Conservation (phyloP, 257 asterid genomes). For the Salvia splendens region DNA sequence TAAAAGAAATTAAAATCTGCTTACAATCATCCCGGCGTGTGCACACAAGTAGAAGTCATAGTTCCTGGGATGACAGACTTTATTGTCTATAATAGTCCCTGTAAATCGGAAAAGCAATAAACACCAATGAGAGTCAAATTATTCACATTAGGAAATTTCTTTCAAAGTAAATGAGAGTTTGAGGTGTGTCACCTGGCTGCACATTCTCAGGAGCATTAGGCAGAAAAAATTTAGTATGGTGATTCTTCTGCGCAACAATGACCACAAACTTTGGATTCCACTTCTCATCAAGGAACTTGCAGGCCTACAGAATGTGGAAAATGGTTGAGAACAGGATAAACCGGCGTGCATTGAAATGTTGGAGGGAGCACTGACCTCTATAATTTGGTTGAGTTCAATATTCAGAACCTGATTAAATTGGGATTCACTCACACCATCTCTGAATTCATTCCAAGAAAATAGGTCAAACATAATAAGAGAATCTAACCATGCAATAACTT, state of each 20-base stretch:
- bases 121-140: background rate
- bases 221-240: conserved; percentile 88
- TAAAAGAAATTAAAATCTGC: conserved; percentile 26
- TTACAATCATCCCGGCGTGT: conserved; percentile 92
- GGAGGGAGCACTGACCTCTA: conserved; percentile 54
- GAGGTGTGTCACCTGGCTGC: conserved; percentile 61
- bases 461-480: background rate
- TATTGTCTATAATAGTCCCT: conserved; percentile 87
- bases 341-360: background rate
- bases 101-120: conserved; percentile 29
- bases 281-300: conserved; percentile 74
- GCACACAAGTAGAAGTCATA: conserved; percentile 89
- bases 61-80: conserved; percentile 87
- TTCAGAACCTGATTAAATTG: conserved; percentile 88
- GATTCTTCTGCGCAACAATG: conserved; percentile 88
- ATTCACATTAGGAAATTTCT: background rate
- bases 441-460: conserved; percentile 32
- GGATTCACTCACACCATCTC: conserved; percentile 92
- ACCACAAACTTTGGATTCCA: conserved; percentile 86
- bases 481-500: background rate
- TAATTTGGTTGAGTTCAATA: conserved; percentile 75
- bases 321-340: conserved; percentile 2
- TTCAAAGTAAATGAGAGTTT: background rate
- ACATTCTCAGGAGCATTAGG: conserved; percentile 81
- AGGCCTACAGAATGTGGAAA: conserved; percentile 51